A percentile compares a stretch with the other conserved stretches of the same genome.
Evolutionary conservation across 768 basidiomycete species (phyloP).

Genomic region (Neoboletus subvelutipes): DNA sequence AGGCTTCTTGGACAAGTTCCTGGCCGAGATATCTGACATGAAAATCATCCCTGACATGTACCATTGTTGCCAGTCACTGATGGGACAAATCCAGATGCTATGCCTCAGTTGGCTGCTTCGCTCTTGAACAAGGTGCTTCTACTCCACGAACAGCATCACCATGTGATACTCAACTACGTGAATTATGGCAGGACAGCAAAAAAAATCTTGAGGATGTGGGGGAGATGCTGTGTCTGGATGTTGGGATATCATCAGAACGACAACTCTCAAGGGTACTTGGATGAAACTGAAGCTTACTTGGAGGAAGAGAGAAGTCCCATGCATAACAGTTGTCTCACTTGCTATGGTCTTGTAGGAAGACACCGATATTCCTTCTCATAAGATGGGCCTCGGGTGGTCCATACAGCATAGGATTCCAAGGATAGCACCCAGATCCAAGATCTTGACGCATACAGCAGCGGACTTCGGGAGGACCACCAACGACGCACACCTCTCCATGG

Average conservation of each 20-base stretch:
- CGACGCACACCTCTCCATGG: too few species aligned
- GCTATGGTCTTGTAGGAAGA: too few species aligned
- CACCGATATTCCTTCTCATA: neutral
- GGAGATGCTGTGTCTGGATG: neutral
- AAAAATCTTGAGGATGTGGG: neutral
- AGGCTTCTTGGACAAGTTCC: too few species aligned
- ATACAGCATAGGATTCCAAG: neutral
- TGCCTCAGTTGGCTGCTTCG: neutral
- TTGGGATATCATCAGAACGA: neutral
- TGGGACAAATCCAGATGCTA: neutral
- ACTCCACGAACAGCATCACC: neutral
- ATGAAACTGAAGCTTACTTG: neutral
- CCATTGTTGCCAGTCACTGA: neutral
- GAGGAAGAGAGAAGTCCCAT: too few species aligned
- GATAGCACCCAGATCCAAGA: too few species aligned
- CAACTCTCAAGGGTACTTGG: too few species aligned
- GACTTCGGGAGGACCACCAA: too few species aligned
- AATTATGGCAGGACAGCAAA: too few species aligned
- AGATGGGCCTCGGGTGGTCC: neutral
- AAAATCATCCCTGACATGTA: neutral
- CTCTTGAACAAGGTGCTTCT: neutral
- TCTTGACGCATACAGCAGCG: too few species aligned
- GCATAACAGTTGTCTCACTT: too few species aligned
- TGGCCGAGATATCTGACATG: neutral
- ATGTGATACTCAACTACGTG: neutral